Evolutionary conservation across 441 rosid genomes (phyloP), one percentile per base, ranked within the genome.

Genomic region (Rhodomyrtus psidioides): DNA sequence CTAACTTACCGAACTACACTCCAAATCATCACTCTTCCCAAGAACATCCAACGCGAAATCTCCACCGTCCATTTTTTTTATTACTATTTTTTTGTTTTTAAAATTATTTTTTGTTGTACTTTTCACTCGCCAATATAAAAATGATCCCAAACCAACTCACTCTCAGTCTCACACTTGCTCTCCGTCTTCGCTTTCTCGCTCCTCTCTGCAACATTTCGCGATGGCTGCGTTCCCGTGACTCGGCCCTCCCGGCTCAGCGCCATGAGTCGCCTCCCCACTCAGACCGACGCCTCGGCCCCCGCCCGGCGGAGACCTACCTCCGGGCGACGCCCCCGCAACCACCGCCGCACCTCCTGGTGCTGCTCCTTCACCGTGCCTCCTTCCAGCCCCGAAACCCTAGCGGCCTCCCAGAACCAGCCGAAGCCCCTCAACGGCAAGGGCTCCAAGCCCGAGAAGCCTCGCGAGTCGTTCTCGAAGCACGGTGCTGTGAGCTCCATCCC

Each of bases 351-450:
- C 60, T 91, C 94, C 7, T 96, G 98, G 97, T 96, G 97, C 76
- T 95, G 98, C 88, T 93, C 95, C 60, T 94, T 94, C 88, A 88
- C 91, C 34, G 89, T 89, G 2, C 95, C 98, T 88, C 97, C 96
- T 9, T 86, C 94, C 12, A 96, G 97, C 88, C 99, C 98, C 26
- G 96, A 96, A 54, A 91, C 89, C 83, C 90, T 88, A 27, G 84
- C 88, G 53, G 46, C 86, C 84, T 74, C 89, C 86, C 87, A 88
- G 86, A 89, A 85, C 89, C 70, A 30, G 90, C 24, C 83, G 55
- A 59, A 59, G 27, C 87, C 83, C 23, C 90, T 84, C 23, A 87
- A 79, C 53, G 56, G 85, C 51, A 94, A 93, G 85, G 19, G 70
- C 75, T 42, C 39, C 81, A 86, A 58, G 86, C 70, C 74, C 12